Base-by-base conservation (phyloP, 495 filamentous ascomycete genomes). In the Penicillium bovifimosum region DNA sequence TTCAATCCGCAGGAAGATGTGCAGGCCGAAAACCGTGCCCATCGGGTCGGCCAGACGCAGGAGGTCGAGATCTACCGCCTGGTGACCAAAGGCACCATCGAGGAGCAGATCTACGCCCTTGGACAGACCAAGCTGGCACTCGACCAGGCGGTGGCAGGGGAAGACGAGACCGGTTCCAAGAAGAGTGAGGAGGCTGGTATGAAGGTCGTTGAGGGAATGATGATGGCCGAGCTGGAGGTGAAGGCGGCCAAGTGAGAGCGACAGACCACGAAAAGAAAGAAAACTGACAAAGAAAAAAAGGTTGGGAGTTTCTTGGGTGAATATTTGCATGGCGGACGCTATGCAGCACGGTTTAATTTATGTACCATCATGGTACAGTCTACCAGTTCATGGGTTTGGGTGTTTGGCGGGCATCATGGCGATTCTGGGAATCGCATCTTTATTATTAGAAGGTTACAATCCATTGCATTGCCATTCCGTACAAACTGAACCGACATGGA, bases 1-100 rank as follows among this genome's bases (percentile, higher is more conserved):
- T 96, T 97, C 69, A 98, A 98, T 59, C 93, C 93, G 0, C 93
- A 98, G 66, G 91, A 96, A 50, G 93, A 98, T 62, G 79, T 93
- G 1, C 93, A 98, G 66, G 93, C 93, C 0, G 91, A 96, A 70
- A 96, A 98, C 63, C 87, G 93, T 16, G 93, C 93, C 1, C 93
- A 98, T 71, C 83, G 93, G 4, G 88, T 98, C 9, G 95, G 93
- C 1, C 93, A 98, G 67, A 91, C 78, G 8, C 72, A 87, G 24
- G 86, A 90, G 14, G 93, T 98, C 2, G 93, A 97, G 61, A 84
- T 98, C 43, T 73, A 86, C 45, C 78, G 88, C 39, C 76, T 98
- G 6, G 85, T 98, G 49, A 91, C 86, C 2, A 79, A 78, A 44
- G 84, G 80, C 49, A 96, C 92, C 0, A 87, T 98, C 42, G 93